Conservation (phyloP, 2,329 filamentous ascomycete species). For the Aureobasidium sp. region DNA sequence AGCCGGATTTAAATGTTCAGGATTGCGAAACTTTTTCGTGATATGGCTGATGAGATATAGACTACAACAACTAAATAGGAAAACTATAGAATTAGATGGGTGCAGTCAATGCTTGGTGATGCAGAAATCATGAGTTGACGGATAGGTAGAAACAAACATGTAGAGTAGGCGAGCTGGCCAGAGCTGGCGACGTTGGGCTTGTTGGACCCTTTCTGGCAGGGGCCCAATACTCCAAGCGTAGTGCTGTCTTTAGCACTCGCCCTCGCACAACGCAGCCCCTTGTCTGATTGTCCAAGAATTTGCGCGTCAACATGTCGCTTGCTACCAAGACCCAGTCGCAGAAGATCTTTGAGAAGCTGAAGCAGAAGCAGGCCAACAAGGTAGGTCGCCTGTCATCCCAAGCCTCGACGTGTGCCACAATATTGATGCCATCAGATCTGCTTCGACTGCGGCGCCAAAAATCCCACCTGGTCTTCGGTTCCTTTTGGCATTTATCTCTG, state of each 20-base stretch:
- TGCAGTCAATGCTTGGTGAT: background rate
- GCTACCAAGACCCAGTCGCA: constrained; percentile 93
- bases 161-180: background rate
- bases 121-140: background rate
- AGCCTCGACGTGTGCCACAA: constrained; percentile 2
- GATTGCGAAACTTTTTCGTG: background rate
- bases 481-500: constrained; percentile 97
- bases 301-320: constrained; percentile 42
- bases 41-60: background rate
- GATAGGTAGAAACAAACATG: background rate
- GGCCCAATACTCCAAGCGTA: background rate
- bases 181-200: background rate
- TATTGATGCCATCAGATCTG: constrained; percentile 59
- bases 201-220: constrained; percentile 7
- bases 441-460: constrained; percentile 97
- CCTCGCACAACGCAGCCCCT: background rate
- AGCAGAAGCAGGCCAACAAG: constrained; percentile 91
- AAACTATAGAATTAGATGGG: background rate
- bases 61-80: background rate
- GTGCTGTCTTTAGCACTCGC: background rate
- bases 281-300: background rate
- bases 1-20: background rate
- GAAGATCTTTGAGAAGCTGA: constrained; percentile 96
- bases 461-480: constrained; percentile 96
- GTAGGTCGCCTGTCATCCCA: constrained; percentile 41